Base-by-base conservation (phyloP, 495 filamentous ascomycete genomes). In the Xylona heveae region DNA sequence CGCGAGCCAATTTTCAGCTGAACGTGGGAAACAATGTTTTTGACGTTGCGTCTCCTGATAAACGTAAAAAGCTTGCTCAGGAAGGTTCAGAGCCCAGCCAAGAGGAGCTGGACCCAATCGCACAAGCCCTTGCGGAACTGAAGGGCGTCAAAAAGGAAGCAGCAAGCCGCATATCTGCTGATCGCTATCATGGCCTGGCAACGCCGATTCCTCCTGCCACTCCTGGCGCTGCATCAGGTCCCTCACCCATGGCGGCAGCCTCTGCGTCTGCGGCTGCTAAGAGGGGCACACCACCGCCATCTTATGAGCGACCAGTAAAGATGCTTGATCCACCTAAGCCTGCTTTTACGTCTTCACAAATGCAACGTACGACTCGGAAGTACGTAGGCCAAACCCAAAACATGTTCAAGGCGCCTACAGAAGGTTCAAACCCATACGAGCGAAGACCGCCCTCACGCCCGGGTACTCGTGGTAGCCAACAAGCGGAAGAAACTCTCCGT, bases 21-120 rank as follows among this genome's bases (percentile, higher is more conserved):
- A 93, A 93, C 48, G 68, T 99, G 12, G 90, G 90, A 5, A 75
- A 81, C 44, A 99, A 95, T 42, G 83, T 95, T 16, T 95, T 99
- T 53, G 74, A 92, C 42, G 84, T 99, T 5, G 77, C 79, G n/a
- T 77, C 78, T 4, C 77, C 82, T 0, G 80, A 85, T 34, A 49
- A 47, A 6, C 52, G 45, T 22, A 48, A 51, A 22, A 54, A 54
- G 24, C 51, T 36, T 4, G 53, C 57, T 34, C 25, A 43, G 6
- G 42, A 39, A 3, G 51, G 53, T 40, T 30, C 33, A 30, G 35
- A 37, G 22, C 12, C 39, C 30, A 38, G 36, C 37, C 54, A 59
- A 22, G 61, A 66, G 23, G 69, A 74, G 10, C 43, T 68, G 16
- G 88, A 97, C 44, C 88, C 90, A 0, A 93, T 99, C 45, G 90